These are phyloP conservation scores for Boletus sp. DNA, from an alignment of 1,284 basidiomycete genomes.

Conservation along the genomic window DNA sequence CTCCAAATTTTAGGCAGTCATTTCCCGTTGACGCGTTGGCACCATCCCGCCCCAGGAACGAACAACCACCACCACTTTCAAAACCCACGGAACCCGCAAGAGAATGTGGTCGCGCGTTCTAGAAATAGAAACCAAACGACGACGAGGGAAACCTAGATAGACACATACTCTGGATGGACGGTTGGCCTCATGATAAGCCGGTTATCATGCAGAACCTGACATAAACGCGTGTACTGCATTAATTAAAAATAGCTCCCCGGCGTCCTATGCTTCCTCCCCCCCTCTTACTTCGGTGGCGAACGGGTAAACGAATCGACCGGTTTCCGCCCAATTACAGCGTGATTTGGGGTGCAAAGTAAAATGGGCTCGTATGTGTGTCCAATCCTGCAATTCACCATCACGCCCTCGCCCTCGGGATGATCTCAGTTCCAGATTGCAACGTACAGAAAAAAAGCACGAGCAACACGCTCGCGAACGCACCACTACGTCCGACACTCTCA, in stretches of 20 bases:
- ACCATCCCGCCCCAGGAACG: background rate
- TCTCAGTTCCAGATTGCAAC: too few relatives aligned
- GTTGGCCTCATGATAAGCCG: constrained; percentile 6
- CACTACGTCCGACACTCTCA: background rate
- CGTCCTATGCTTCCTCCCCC: background rate
- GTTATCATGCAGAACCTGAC: too few relatives aligned
- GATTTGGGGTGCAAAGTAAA: background rate
- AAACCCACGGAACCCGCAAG: too few relatives aligned
- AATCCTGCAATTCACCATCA: background rate
- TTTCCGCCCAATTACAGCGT: background rate
- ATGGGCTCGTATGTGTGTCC: background rate
- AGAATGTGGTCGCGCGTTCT: background rate
- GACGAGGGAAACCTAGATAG: too few relatives aligned
- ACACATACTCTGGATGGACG: background rate
- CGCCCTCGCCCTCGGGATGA: background rate
- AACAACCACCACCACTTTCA: background rate
- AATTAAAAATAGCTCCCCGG: background rate
- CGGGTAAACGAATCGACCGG: background rate
- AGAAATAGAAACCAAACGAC: background rate
- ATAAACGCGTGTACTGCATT: too few relatives aligned
- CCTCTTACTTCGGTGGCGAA: constrained; percentile 8
- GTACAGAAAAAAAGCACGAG: background rate
- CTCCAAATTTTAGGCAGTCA: too few relatives aligned
- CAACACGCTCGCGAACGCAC: background rate
- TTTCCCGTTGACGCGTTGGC: too few relatives aligned